Conservation (phyloP, 768 basidiomycete species). For the Dictyophora rubrovolvata region DNA sequence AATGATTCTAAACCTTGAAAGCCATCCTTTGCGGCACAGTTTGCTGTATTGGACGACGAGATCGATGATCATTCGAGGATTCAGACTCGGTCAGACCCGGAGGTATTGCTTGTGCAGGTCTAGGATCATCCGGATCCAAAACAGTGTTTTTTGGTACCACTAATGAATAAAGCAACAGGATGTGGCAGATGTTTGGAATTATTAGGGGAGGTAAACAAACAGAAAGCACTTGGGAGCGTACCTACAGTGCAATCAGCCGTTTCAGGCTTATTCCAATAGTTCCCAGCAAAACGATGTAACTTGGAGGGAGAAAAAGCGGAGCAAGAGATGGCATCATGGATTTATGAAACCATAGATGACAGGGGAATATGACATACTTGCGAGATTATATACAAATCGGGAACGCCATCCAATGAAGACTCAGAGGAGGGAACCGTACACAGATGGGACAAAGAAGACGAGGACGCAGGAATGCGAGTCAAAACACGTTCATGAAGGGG, state of each 20-base stretch:
- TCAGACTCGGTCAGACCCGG: neutral
- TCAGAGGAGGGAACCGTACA: slow-evolving; percentile 45
- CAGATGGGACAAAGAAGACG: neutral
- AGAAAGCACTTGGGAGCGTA: slow-evolving; percentile 20
- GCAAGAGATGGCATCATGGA: slow-evolving; percentile 38
- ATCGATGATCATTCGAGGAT: slow-evolving; percentile 4
- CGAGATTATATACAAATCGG: slow-evolving; percentile 62
- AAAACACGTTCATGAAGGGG: neutral
- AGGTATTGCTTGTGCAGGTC: slow-evolving; percentile 7
- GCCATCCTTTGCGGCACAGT: slow-evolving; percentile 36
- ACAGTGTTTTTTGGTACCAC: slow-evolving; percentile 31
- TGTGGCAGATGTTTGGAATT: too few relatives aligned
- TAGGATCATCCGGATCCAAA: slow-evolving; percentile 15
- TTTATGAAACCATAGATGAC: too few relatives aligned
- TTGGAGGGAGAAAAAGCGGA: slow-evolving; percentile 31
- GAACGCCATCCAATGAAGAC: slow-evolving; percentile 50
- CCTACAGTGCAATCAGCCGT: slow-evolving; percentile 74
- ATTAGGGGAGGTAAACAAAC: neutral
- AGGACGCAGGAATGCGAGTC: neutral
- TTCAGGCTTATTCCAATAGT: slow-evolving; percentile 67
- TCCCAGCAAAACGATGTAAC: slow-evolving; percentile 52
- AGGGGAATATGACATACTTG: slow-evolving; percentile 51
- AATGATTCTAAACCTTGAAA: slow-evolving; percentile 42
- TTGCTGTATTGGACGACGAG: neutral
- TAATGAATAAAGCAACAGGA: slow-evolving; percentile 1